Evolutionary conservation across 495 filamentous ascomycete genomes (phyloP).

Genomic region (Penicillium lividum): DNA sequence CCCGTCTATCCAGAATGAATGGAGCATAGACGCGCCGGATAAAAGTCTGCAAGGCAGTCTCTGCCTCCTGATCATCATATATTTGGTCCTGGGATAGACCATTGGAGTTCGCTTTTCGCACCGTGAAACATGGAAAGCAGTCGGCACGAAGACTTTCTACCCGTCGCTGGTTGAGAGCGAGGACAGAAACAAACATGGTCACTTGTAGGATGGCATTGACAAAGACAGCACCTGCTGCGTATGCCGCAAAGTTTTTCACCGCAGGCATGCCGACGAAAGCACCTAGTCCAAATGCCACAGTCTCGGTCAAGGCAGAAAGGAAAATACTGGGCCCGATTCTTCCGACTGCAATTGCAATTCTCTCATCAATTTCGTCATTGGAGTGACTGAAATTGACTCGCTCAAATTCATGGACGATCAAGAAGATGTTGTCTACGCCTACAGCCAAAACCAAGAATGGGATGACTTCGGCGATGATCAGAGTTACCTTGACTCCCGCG

Average conservation of each 20-base stretch:
- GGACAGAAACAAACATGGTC: constrained; percentile 92
- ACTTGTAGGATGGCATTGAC: constrained; percentile 95
- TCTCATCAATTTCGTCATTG: constrained; percentile 79
- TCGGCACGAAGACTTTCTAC: constrained; percentile 87
- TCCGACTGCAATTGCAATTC: constrained; percentile 81
- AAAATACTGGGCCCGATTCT: constrained; percentile 96
- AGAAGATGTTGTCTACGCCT: constrained; percentile 97
- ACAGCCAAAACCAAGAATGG: constrained; percentile 95
- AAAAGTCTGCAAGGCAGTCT: constrained; percentile 77
- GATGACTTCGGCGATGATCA: constrained; percentile 98
- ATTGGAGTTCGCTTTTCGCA: constrained; percentile 61
- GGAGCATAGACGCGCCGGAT: constrained; percentile 90
- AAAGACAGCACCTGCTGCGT: constrained; percentile 93
- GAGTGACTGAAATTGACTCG: constrained; percentile 87
- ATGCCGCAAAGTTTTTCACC: constrained; percentile 93
- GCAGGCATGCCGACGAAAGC: constrained; percentile 96
- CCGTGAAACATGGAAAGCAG: constrained; percentile 84
- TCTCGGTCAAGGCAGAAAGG: constrained; percentile 92
- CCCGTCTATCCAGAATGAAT: constrained; percentile 70
- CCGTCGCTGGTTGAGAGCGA: constrained; percentile 85
- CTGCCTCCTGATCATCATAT: constrained; percentile 66
- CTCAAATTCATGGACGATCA: constrained; percentile 98
- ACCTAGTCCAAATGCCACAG: constrained; percentile 88
- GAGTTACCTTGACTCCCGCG: constrained; percentile 82
- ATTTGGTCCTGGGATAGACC: constrained; percentile 50